A percentile compares a stretch with the other conserved stretches of the same genome.
phyloP scores from a whole-genome alignment of 2,329 filamentous ascomycete genomes.

The Xylariaceae sp. region DNA sequence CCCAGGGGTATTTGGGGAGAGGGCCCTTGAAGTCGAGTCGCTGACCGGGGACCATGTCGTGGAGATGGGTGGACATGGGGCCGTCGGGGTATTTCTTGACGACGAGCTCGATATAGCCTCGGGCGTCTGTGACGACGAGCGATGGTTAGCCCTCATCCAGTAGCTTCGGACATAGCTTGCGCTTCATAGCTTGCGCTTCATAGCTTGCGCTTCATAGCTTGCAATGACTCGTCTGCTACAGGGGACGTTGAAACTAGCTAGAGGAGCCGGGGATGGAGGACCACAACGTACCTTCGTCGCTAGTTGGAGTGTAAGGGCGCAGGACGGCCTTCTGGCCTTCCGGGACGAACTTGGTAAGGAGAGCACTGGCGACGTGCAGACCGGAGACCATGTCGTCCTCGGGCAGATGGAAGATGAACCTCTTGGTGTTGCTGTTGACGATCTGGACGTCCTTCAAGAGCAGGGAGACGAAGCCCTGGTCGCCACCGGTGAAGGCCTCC shows the following conservation, averaged over 20 bases:
- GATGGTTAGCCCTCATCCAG: slow-evolving; percentile 2
- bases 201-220: too few species aligned
- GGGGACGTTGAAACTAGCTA: neutral
- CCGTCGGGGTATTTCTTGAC: slow-evolving; percentile 90
- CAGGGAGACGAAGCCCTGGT: slow-evolving; percentile 84
- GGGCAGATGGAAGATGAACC: slow-evolving; percentile 81
- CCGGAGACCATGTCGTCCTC: slow-evolving; percentile 83
- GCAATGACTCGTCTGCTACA: too few species aligned
- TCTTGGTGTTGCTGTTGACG: slow-evolving; percentile 95
- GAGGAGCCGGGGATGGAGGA: neutral
- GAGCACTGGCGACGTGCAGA: slow-evolving; percentile 75
- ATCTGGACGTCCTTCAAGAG: slow-evolving; percentile 74
- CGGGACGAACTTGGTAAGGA: slow-evolving; percentile 91
- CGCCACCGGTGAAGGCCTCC: slow-evolving; percentile 71
- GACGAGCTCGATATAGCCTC: slow-evolving; percentile 82
- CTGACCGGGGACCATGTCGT: slow-evolving; percentile 79
- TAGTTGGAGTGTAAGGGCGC: slow-evolving; percentile 89
- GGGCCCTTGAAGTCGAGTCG: slow-evolving; percentile 90
- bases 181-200: too few species aligned
- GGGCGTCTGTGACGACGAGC: slow-evolving; percentile 50
- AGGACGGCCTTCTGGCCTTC: slow-evolving; percentile 82
- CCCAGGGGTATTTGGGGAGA: slow-evolving; percentile 89
- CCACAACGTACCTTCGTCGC: slow-evolving; percentile 66
- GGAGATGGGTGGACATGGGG: slow-evolving; percentile 87
- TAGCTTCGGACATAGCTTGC: neutral